Conservation (phyloP, 495 filamentous ascomycete genomes). For the Daldinia concentrica region DNA sequence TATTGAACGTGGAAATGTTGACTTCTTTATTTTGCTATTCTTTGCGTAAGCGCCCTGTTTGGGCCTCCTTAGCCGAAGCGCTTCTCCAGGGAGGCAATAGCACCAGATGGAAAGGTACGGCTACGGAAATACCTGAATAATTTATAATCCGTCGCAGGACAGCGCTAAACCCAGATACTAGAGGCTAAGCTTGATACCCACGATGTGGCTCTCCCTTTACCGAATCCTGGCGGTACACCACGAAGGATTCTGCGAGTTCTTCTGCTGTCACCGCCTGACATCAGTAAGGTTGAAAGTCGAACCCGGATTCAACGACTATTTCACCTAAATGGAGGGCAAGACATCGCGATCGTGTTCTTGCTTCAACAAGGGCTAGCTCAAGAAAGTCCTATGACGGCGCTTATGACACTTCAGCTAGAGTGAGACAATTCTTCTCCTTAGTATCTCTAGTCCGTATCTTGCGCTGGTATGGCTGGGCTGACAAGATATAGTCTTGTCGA, state of each 20-base stretch:
- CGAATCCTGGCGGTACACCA: constrained; percentile 3
- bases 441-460: background rate
- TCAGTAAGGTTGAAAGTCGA: constrained; percentile 45
- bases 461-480: constrained; percentile 13
- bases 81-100: constrained; percentile 50
- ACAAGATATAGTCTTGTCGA: constrained; percentile 36
- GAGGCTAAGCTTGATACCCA: constrained; percentile 62
- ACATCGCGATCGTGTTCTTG: constrained; percentile 64
- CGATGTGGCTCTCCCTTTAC: constrained; percentile 61
- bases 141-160: background rate
- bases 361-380: constrained; percentile 49
- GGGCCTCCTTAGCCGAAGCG: constrained; percentile 56
- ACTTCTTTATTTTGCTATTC: constrained; percentile 61
- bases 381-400: constrained; percentile 39
- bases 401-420: constrained; percentile 58
- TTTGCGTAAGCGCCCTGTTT: constrained; percentile 62
- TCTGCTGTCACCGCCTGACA: constrained; percentile 61
- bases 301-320: constrained; percentile 60
- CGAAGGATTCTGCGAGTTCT: constrained; percentile 56
- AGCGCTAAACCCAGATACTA: constrained; percentile 40
- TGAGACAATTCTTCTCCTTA: constrained; percentile 32
- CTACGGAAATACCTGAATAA: background rate
- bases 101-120: constrained; percentile 60
- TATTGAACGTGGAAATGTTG: constrained; percentile 21
- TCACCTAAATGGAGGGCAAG: constrained; percentile 50